Evolutionary conservation across 345 rosid genomes (phyloP), one percentile per base, ranked within the genome.

Genomic region (Gossypium mustelinum): DNA sequence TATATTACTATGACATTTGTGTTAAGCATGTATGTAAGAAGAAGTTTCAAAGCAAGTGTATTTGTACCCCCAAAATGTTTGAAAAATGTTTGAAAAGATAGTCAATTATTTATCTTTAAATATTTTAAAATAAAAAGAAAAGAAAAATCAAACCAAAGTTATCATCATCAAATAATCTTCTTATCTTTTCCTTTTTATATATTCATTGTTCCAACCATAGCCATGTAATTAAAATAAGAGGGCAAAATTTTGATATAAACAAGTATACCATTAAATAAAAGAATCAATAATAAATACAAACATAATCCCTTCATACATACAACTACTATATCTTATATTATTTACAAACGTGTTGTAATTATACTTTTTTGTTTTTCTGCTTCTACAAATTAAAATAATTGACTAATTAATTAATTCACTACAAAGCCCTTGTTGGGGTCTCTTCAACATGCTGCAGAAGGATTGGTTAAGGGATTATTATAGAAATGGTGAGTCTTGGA

Each of bases 371-470:
- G 4, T 29, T 34, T 34, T 34, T 34, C 39, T 54, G 20, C 72
- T 78, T 81, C 91, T 85, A 84, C 90, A 82, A 81, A 84, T 57
- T 57, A 57, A 34, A 57, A 10, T 57, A 57, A 57, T 66, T 84
- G 71, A 82, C 78, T 85, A 85, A 86, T 79, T 85, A 82, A 85
- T 73, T 73, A 73, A 73, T 81, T 77, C 48, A 81, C 82, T 81
- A 83, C 85, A 84, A 84, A 76, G 90, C 96, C 97, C 81, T 84
- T 83, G 80, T 73, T 82, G 80, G 76, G 63, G 52, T 73, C 73
- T 73, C 55, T 68, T 84, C 80, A 92, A 87, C 97, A 92, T 58
- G 97, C 97, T 4, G 97, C 94, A 18, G 98, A 92, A 60, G 97
- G 93, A 79, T 85, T 91, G 79, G 87, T 78, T 78, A 90, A 87